Evolutionary conservation across 371 early-diverging fungal species (phyloP), one percentile per base, ranked within the genome.

Genomic region (Batkoa obscura): DNA sequence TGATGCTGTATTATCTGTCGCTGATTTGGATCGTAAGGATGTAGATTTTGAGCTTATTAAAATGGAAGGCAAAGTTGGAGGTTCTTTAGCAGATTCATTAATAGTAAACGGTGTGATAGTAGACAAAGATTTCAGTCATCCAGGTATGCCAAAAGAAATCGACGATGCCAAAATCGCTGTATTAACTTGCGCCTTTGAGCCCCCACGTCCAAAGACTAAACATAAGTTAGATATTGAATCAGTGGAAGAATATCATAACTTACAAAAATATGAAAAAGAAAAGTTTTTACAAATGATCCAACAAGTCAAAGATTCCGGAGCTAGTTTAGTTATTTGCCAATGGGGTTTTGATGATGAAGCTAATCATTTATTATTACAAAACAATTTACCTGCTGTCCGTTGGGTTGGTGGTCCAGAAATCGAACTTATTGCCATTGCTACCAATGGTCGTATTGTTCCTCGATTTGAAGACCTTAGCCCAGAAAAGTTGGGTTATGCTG

Each of bases 271-370:
- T 67, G 99, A 99, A 73, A 81, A 77, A 63, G 82, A 89, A 56
- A 91, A 89, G 67, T 99, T 99, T 67, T 79, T 83, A 67, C 82
- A 83, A 52, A 99, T 99, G 99, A 94, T 99, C 58, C 74, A 83
- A 56, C 80, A 80, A 65, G 89, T 99, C 64, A 99, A 99, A 79
- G 85, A 90, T 50, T 78, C 88, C 53, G 97, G 97, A 39, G 98
- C 99, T 51, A 96, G 95, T 72, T 65, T 99, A 33, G 99, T 98
- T 39, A 88, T 98, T 51, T 99, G 99, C 76, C 99, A 99, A 72
- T 99, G 99, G 99, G 99, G 99, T 59, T 99, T 99, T 67, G 99
- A 99, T 72, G 99, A 99, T 67, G 99, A 99, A 72, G 99, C 99
- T 43, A 99, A 99, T 74, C 98, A 98, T 67, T 72, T 99, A 68